These are phyloP conservation scores for Gardenia jasminoides DNA, from an alignment of 257 asterid genomes.

Conservation along the genomic window DNA sequence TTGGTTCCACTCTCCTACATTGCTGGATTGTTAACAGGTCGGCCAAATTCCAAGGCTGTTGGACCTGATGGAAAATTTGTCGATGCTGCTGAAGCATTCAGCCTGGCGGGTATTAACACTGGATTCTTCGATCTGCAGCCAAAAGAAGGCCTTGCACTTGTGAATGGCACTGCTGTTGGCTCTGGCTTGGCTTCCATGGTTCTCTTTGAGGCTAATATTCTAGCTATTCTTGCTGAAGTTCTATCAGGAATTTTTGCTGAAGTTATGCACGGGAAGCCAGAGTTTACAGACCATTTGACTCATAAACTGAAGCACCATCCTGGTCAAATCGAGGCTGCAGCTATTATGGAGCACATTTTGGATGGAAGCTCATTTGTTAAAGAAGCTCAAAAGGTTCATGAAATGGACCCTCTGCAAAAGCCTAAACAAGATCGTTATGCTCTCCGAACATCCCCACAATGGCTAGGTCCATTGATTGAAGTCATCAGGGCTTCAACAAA, in stretches of 20 bases:
- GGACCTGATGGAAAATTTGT: slow-evolving; percentile 29
- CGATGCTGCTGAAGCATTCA: slow-evolving; percentile 26
- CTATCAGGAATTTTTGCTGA: slow-evolving; percentile 31
- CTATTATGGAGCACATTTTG: slow-evolving; percentile 32
- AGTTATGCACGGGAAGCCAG: slow-evolving; percentile 33
- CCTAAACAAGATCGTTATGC: slow-evolving; percentile 36
- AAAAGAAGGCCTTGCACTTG: slow-evolving; percentile 33
- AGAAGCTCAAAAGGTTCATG: slow-evolving; percentile 31
- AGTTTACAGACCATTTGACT: slow-evolving; percentile 35
- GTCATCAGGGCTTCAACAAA: slow-evolving; percentile 33
- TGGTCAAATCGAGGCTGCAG: slow-evolving; percentile 38
- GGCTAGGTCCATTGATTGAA: slow-evolving; percentile 34
- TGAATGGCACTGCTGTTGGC: slow-evolving; percentile 37
- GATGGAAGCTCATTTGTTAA: slow-evolving; percentile 29
- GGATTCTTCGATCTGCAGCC: slow-evolving; percentile 31
- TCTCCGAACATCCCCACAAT: slow-evolving; percentile 32
- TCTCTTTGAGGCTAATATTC: slow-evolving; percentile 29
- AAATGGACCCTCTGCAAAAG: slow-evolving; percentile 31
- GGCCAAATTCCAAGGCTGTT: slow-evolving; percentile 29
- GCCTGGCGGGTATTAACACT: slow-evolving; percentile 18
- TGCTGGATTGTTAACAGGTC: slow-evolving; percentile 28
- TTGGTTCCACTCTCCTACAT: slow-evolving; percentile 34
- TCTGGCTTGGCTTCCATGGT: slow-evolving; percentile 36
- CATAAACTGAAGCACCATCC: slow-evolving; percentile 37
- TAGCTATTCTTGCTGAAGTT: slow-evolving; percentile 31